A percentile compares a stretch with the other conserved stretches of the same genome.
Evolutionary conservation across 306 rosid species (phyloP).

Genomic region (Sophora flavescens): DNA sequence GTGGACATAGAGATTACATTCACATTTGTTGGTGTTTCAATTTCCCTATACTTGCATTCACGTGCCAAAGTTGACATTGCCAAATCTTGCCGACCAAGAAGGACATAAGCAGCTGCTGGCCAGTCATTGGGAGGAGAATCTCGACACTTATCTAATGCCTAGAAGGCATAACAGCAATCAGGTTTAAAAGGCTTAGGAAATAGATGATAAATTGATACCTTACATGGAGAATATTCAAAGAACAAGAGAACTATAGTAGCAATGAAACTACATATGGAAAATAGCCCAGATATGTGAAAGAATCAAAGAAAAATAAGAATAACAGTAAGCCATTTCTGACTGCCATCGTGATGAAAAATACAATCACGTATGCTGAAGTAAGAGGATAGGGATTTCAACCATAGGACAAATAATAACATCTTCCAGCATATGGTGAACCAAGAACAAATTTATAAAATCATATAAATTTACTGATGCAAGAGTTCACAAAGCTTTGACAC

Average conservation of each 20-base stretch:
- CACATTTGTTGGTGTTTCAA: slow-evolving; percentile 85
- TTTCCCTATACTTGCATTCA: slow-evolving; percentile 76
- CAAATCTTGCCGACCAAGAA: slow-evolving; percentile 97
- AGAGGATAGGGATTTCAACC: slow-evolving; percentile 28
- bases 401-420: not conserved
- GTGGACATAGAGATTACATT: slow-evolving; percentile 94
- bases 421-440: slow-evolving; percentile 15
- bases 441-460: slow-evolving; percentile 24
- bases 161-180: slow-evolving; percentile 49
- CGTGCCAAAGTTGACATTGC: slow-evolving; percentile 86
- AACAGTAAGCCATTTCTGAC: slow-evolving; percentile 34
- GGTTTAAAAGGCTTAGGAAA: slow-evolving; percentile 27
- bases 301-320: slow-evolving; percentile 18
- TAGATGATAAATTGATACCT: slow-evolving; percentile 25
- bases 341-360: slow-evolving; percentile 29
- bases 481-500: slow-evolving; percentile 14
- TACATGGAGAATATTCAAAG: slow-evolving; percentile 3
- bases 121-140: slow-evolving; percentile 95
- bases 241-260: not conserved
- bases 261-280: slow-evolving; percentile 9
- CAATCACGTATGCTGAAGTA: slow-evolving; percentile 3
- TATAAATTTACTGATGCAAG: slow-evolving; percentile 25
- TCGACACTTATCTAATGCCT: slow-evolving; percentile 97
- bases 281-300: slow-evolving; percentile 19
- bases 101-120: slow-evolving; percentile 97